phyloP scores from a whole-genome alignment of 345 rosid genomes.

The Eucalyptus cloeziana region DNA sequence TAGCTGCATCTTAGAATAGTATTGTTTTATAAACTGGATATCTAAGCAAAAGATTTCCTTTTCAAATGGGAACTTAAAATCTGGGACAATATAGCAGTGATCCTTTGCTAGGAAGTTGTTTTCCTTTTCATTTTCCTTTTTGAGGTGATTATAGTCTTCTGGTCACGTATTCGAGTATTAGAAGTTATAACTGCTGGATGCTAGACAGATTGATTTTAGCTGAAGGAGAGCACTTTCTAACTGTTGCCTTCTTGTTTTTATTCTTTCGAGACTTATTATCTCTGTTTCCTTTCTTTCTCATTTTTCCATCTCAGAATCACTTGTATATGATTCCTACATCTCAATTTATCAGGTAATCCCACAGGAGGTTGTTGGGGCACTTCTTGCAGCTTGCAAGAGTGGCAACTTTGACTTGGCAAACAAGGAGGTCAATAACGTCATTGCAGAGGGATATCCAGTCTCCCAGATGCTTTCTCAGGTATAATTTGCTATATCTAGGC shows the following conservation, averaged over 20 bases:
- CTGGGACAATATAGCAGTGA: background rate
- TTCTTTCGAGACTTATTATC: background rate
- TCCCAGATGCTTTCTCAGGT: slow-evolving; percentile 88
- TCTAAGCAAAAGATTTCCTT: background rate
- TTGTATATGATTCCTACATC: background rate
- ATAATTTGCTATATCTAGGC: background rate
- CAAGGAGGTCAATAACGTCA: slow-evolving; percentile 68
- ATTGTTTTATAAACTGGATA: background rate
- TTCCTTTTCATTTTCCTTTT: background rate
- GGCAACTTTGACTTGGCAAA: slow-evolving; percentile 85
- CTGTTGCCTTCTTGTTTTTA: background rate
- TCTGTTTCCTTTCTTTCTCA: background rate
- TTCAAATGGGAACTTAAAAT: background rate
- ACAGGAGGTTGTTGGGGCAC: slow-evolving; percentile 39
- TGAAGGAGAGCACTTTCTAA: background rate
- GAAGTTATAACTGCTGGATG: background rate
- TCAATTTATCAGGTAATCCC: slow-evolving; percentile 54
- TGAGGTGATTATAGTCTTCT: background rate
- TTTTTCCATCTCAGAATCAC: background rate
- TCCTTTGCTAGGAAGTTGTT: background rate
- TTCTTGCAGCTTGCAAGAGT: slow-evolving; percentile 65
- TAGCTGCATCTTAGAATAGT: background rate
- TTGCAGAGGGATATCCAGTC: slow-evolving; percentile 88
- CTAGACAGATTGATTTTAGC: background rate
- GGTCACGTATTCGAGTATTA: background rate